These are phyloP conservation scores for Aspergillus phoenicis DNA, from an alignment of 2,329 filamentous ascomycete species.

Conservation along the genomic window DNA sequence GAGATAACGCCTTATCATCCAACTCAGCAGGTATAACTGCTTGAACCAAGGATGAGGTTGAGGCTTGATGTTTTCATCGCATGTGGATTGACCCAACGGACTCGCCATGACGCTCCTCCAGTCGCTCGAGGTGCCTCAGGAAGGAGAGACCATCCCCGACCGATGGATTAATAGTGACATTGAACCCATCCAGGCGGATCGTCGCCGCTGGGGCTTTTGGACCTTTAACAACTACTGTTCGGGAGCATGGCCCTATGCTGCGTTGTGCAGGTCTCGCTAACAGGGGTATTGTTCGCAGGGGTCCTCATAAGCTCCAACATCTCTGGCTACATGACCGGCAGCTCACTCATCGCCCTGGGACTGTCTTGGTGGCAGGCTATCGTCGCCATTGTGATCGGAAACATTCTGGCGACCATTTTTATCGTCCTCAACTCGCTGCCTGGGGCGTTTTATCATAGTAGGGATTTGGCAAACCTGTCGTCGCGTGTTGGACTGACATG, in stretches of 20 bases:
- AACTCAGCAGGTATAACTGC: no score
- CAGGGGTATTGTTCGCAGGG: constrained; percentile 33
- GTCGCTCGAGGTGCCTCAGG: neutral
- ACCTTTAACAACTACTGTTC: constrained; percentile 52
- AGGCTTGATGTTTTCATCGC: neutral
- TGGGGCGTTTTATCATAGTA: constrained; percentile 46
- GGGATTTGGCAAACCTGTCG: neutral
- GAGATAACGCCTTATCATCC: no score
- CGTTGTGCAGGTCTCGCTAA: neutral
- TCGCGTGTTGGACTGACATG: neutral
- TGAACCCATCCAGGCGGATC: constrained; percentile 48
- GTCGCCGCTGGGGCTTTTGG: constrained; percentile 48
- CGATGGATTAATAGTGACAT: constrained; percentile 52
- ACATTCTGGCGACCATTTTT: constrained; percentile 42
- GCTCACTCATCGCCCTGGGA: constrained; percentile 38
- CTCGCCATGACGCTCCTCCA: neutral
- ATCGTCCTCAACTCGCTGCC: constrained; percentile 50
- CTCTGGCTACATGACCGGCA: constrained; percentile 36
- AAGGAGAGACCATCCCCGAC: constrained; percentile 12
- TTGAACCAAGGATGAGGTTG: no score
- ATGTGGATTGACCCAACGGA: neutral
- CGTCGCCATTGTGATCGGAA: constrained; percentile 31
- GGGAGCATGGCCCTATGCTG: neutral
- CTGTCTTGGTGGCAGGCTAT: constrained; percentile 39
- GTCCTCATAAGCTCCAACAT: constrained; percentile 51